Base-by-base conservation (phyloP, 2,329 filamentous ascomycete species). In the Cordyceps sp. region DNA sequence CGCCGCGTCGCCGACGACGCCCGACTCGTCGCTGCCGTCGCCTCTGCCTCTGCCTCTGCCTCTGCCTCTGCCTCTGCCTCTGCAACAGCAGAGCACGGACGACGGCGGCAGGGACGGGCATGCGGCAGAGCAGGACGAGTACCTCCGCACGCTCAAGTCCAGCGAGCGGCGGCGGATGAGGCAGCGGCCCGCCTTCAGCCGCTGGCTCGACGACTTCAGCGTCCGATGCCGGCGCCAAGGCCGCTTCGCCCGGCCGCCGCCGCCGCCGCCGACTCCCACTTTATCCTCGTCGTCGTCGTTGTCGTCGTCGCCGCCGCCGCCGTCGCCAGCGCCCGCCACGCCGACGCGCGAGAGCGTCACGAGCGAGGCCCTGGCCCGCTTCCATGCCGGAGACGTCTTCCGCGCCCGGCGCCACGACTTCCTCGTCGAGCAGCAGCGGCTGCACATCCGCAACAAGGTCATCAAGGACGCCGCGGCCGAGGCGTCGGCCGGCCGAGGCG, bases 181-280 rank as follows among this genome's bases (percentile, higher is more conserved):
- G 0, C 57, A 60, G 26, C 64, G 79, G 1, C 61, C 64, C 0
- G 59, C 73, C 19, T 84, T 73, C 45, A 55, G 57, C 2, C 47
- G 49, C 6, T 86, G 78, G 64, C 48, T 76, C 5, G 59, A 75
- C 2, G 67, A 74, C 5, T 84, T 70, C 38, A 50, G 78, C n/a
- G 71, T 73, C 0, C 44, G 43, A 3, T 66, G 67, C 36, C 54
- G 59, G 2, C 50, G 51, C 1, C 36, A 58, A 17, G 55, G 54
- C 0, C 50, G 49, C 2, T 62, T 58, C 34, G 30, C 44, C 1
- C 31, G 38, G 16, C 42, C 38, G 21, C 41, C 31, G 0, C 39
- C 44, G 2, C n/a, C n/a, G n/a, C n/a, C n/a, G n/a, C n/a, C n/a
- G n/a, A n/a, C n/a, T n/a, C n/a, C n/a, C n/a, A n/a, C n/a, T n/a